These are phyloP conservation scores for Alternaria sp. DNA, from an alignment of 2,329 filamentous ascomycete genomes.

Conservation along the genomic window DNA sequence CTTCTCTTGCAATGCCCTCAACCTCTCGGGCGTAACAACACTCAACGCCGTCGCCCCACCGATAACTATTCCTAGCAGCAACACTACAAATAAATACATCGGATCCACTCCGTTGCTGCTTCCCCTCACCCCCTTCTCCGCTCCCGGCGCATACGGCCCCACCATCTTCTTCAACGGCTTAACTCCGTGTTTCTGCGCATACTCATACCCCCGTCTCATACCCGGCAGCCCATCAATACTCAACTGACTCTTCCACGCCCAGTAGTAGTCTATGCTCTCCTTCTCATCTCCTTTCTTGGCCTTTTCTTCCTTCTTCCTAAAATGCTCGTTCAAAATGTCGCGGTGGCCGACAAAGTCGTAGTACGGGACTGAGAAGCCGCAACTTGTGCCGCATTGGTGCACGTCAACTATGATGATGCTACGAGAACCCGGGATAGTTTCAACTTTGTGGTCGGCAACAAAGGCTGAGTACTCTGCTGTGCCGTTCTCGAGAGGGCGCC, in stretches of 20 bases:
- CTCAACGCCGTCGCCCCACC: constrained; percentile 36
- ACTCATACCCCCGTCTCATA: constrained; percentile 51
- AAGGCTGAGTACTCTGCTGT: constrained; percentile 47
- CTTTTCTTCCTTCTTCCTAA: constrained; percentile 50
- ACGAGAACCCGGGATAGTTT: constrained; percentile 49
- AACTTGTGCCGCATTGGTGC: constrained; percentile 54
- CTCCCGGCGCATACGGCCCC: constrained; percentile 42
- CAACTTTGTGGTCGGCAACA: constrained; percentile 43
- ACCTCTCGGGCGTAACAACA: constrained; percentile 34
- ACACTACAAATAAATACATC: constrained; percentile 35
- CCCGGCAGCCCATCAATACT: constrained; percentile 57
- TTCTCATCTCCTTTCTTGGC: constrained; percentile 47
- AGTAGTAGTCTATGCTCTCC: constrained; percentile 55
- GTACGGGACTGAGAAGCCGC: constrained; percentile 55
- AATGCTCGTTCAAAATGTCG: constrained; percentile 52
- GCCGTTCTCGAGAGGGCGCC: constrained; percentile 50
- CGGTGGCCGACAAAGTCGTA: constrained; percentile 55
- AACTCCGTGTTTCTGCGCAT: constrained; percentile 47
- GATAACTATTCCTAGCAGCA: constrained; percentile 43
- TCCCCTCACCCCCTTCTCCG: constrained; percentile 11
- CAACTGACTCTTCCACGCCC: constrained; percentile 55
- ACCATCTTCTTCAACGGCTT: constrained; percentile 56
- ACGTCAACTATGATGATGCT: constrained; percentile 54
- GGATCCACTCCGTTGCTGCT: constrained; percentile 16
- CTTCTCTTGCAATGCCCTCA: constrained; percentile 32